phyloP scores from a whole-genome alignment of 2,329 filamentous ascomycete species.

The Penicillium sp. region DNA sequence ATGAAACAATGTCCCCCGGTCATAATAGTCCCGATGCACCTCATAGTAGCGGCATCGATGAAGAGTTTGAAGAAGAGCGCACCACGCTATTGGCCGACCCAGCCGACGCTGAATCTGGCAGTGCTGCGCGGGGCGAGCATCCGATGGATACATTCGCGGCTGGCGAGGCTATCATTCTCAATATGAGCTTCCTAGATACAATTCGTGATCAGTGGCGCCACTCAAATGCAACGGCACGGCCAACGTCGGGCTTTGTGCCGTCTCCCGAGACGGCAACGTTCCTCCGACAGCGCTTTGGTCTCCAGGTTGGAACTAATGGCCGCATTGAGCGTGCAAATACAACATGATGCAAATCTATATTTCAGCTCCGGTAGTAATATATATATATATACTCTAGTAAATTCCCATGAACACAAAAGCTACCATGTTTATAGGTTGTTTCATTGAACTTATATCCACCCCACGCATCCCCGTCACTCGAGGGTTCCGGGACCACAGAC shows the following conservation, averaged over 20 bases:
- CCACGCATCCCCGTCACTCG: neutral
- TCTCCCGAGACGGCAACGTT: constrained; percentile 38
- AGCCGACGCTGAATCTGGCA: constrained; percentile 21
- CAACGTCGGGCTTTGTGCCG: constrained; percentile 26
- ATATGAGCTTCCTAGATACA: constrained; percentile 35
- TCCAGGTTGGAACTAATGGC: constrained; percentile 36
- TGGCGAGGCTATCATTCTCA: constrained; percentile 38
- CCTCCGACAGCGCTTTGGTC: constrained; percentile 38
- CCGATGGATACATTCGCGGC: constrained; percentile 39
- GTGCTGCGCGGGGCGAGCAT: constrained; percentile 28
- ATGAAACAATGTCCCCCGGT: constrained; percentile 39
- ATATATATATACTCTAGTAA: neutral
- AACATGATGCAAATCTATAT: constrained; percentile 4
- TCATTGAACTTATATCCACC: neutral
- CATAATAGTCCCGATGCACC: constrained; percentile 35
- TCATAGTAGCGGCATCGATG: constrained; percentile 12
- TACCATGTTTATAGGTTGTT: neutral
- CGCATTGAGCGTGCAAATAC: constrained; percentile 31
- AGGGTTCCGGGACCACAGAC: too few relatives aligned
- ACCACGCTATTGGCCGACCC: constrained; percentile 37
- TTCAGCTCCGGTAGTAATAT: neutral
- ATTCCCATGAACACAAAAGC: neutral
- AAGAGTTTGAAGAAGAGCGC: constrained; percentile 27
- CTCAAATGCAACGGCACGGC: constrained; percentile 20
- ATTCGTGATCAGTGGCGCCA: constrained; percentile 42